Percentiles rank a stretch among this genome's conserved stretches.
These are phyloP conservation scores for Plectosphaerella cucumerina DNA, from an alignment of 2,329 filamentous ascomycete species.

Conservation along the genomic window DNA sequence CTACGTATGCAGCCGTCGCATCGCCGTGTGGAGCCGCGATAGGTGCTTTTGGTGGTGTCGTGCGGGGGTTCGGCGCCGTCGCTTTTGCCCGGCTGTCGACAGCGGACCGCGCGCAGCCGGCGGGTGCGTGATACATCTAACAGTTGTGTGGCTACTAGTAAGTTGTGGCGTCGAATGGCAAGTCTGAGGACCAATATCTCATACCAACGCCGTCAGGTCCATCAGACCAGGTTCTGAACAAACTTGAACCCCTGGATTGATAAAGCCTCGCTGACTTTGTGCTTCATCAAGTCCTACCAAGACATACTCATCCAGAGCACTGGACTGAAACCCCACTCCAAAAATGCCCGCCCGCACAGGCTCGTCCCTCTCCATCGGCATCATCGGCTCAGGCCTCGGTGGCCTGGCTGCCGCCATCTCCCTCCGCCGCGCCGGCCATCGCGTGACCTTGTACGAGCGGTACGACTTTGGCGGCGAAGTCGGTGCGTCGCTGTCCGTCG, in stretches of 20 bases:
- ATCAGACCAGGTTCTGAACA: background rate
- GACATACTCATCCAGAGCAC: background rate
- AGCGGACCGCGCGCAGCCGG: background rate
- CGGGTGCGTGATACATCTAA: no score
- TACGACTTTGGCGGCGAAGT: slow-evolving; percentile 65
- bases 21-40: background rate
- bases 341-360: slow-evolving; percentile 18
- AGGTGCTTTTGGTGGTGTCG: background rate
- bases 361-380: slow-evolving; percentile 32
- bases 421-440: slow-evolving; percentile 41
- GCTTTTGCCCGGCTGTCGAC: background rate
- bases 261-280: background rate
- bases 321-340: background rate
- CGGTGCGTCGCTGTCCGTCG: slow-evolving; percentile 63
- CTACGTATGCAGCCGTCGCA: background rate
- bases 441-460: slow-evolving; percentile 60
- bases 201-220: background rate
- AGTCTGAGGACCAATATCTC: no score
- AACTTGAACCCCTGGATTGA: background rate
- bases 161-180: no score
- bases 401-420: slow-evolving; percentile 42
- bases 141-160: no score
- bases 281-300: no score
- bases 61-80: background rate
- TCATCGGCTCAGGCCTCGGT: slow-evolving; percentile 44